Evolutionary conservation across 2,329 filamentous ascomycete species (phyloP).

Genomic region (Ophiostoma montium): DNA sequence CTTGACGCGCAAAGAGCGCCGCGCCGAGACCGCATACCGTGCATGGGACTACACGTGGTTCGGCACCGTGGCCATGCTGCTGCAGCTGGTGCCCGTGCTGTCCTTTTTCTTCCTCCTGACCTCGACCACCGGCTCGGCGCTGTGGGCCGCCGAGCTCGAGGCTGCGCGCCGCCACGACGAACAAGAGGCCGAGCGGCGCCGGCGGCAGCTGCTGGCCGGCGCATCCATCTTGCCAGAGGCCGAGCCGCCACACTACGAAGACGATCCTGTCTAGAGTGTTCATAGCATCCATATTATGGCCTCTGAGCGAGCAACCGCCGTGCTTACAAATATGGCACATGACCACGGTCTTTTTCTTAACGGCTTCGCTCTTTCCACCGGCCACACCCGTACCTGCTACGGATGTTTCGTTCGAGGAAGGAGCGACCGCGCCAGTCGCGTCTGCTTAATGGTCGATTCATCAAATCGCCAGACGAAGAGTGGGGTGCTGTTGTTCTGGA

Average conservation of each 20-base stretch:
- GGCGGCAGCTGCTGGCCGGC: conserved; percentile 1
- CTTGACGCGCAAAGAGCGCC: conserved; percentile 58
- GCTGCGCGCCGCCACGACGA: conserved; percentile 26
- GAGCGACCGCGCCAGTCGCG: no score
- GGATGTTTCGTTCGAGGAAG: no score
- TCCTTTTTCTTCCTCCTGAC: conserved; percentile 94
- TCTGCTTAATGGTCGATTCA: no score
- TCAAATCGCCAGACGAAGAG: no score
- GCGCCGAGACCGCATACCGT: conserved; percentile 50
- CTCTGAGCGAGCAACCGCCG: no score
- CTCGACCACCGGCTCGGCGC: conserved; percentile 65
- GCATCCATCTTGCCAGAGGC: neutral
- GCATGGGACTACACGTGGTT: conserved; percentile 88
- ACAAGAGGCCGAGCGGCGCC: neutral
- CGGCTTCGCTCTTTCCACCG: no score
- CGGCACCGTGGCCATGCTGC: conserved; percentile 57
- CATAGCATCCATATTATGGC: no score
- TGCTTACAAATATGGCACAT: no score
- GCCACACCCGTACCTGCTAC: no score
- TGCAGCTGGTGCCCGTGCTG: conserved; percentile 78
- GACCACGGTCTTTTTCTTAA: no score
- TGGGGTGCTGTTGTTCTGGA: neutral
- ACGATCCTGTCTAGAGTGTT: conserved; percentile 13
- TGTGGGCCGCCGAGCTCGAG: conserved; percentile 77
- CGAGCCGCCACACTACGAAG: conserved; percentile 14